phyloP scores from a whole-genome alignment of 176 grass and related monocot genomes.

The Pontederia paniculata region DNA sequence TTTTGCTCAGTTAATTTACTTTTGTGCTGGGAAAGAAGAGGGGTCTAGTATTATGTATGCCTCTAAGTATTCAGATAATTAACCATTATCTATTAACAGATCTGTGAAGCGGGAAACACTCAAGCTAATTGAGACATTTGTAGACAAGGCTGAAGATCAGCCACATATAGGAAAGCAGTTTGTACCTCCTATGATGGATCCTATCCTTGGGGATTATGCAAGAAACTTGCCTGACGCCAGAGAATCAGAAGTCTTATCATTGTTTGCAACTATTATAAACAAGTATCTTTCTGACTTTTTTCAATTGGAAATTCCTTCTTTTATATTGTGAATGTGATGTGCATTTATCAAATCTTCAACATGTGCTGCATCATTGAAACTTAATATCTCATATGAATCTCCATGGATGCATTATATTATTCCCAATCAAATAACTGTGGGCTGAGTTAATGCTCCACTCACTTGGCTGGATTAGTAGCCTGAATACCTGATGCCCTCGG shows the following conservation, averaged over 20 bases:
- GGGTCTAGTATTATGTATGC: too few relatives aligned
- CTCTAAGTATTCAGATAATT: not conserved
- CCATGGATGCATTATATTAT: too few relatives aligned
- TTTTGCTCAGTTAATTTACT: too few relatives aligned
- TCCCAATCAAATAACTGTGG: too few relatives aligned
- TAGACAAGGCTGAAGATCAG: slow-evolving; percentile 99
- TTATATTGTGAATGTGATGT: not conserved
- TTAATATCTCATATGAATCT: too few relatives aligned
- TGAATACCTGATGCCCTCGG: too few relatives aligned
- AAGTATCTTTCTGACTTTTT: slow-evolving; percentile 45
- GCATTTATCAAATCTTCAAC: too few relatives aligned
- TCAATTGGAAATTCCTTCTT: not conserved
- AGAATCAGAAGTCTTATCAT: slow-evolving; percentile 97
- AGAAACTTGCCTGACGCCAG: slow-evolving; percentile 99
- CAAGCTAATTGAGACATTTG: slow-evolving; percentile 97
- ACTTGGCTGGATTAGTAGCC: too few relatives aligned
- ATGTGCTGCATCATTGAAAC: too few relatives aligned
- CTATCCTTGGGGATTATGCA: slow-evolving; percentile 84
- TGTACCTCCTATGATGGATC: slow-evolving; percentile 99
- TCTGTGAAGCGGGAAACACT: slow-evolving; percentile 96
- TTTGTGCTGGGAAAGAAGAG: too few relatives aligned
- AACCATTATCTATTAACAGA: slow-evolving; percentile 27
- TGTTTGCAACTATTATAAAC: slow-evolving; percentile 97
- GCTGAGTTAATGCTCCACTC: too few relatives aligned
- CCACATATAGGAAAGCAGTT: slow-evolving; percentile 90